Conservation (phyloP, 164 flowering plant species). For the Dillenia suffruticosa region DNA sequence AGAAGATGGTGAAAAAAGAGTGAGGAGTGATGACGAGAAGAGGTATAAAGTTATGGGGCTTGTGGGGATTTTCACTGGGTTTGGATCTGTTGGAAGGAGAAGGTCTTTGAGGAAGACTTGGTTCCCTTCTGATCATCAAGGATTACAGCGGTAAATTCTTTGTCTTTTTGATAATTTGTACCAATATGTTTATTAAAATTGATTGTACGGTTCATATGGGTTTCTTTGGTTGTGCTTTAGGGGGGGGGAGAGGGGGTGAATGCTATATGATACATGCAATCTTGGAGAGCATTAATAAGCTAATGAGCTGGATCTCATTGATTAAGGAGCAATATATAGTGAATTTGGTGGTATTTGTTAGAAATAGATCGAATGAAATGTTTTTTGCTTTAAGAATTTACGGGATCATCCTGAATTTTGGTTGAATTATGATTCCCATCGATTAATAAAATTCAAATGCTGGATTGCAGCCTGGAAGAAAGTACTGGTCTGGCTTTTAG, state of each 20-base stretch:
- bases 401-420: too few relatives aligned
- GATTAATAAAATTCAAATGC: background rate
- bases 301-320: too few relatives aligned
- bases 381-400: too few relatives aligned
- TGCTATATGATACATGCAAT: too few relatives aligned
- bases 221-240: background rate
- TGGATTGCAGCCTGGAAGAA: slow-evolving; percentile 81
- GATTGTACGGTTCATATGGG: too few relatives aligned
- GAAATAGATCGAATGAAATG: too few relatives aligned
- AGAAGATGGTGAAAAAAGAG: background rate
- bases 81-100: slow-evolving; percentile 72
- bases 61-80: slow-evolving; percentile 96
- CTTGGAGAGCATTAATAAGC: too few relatives aligned
- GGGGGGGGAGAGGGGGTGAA: too few relatives aligned
- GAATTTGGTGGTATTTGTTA: too few relatives aligned
- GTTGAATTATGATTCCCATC: too few relatives aligned
- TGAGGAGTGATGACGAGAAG: slow-evolving; percentile 23
- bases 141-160: slow-evolving; percentile 59
- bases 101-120: slow-evolving; percentile 80
- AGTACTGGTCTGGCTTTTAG: slow-evolving; percentile 91
- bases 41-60: slow-evolving; percentile 87
- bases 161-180: background rate
- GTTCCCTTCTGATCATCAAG: slow-evolving; percentile 84
- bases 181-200: background rate
- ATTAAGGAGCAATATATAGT: too few relatives aligned